Evolutionary conservation across 1,284 basidiomycete species (phyloP).

Genomic region (Athelia psychrophila): DNA sequence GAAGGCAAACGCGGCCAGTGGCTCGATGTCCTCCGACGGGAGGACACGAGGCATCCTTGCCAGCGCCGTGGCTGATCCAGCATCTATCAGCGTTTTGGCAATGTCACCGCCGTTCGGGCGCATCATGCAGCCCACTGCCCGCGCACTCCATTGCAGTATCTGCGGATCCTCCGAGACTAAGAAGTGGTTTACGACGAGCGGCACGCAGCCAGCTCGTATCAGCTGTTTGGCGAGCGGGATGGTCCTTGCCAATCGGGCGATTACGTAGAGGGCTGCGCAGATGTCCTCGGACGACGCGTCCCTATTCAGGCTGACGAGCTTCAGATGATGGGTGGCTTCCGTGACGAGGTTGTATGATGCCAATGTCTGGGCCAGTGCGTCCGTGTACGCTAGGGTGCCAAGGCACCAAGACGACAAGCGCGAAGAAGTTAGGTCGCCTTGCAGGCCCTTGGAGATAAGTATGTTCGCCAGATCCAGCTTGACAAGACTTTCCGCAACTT

Average conservation of each 20-base stretch:
- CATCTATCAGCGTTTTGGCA: constrained; percentile 19
- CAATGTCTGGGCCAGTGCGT: constrained; percentile 19
- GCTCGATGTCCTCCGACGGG: constrained; percentile 18
- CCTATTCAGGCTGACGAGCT: constrained; percentile 11
- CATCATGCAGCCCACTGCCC: constrained; percentile 24
- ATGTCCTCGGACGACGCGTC: constrained; percentile 9
- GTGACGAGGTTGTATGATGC: constrained; percentile 12
- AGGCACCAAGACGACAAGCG: constrained; percentile 21
- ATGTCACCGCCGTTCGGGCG: constrained; percentile 23
- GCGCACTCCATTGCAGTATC: constrained; percentile 18
- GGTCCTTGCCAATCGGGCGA: constrained; percentile 21
- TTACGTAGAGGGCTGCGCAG: constrained; percentile 16
- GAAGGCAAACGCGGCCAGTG: constrained; percentile 22
- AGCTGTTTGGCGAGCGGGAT: constrained; percentile 22
- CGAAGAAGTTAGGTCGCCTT: constrained; percentile 9
- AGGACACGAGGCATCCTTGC: constrained; percentile 22
- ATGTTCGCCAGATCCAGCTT: constrained; percentile 18
- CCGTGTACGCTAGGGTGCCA: constrained; percentile 17
- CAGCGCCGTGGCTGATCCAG: constrained; percentile 20
- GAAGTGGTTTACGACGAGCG: constrained; percentile 15
- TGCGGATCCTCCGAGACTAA: constrained; percentile 15
- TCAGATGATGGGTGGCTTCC: constrained; percentile 15
- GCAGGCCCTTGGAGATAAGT: constrained; percentile 15
- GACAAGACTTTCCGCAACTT: constrained; percentile 19
- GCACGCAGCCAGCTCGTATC: constrained; percentile 16